Evolutionary conservation across 2,329 filamentous ascomycete genomes (phyloP), one percentile per base, ranked within the genome.

Genomic region (Penicillium carneum): DNA sequence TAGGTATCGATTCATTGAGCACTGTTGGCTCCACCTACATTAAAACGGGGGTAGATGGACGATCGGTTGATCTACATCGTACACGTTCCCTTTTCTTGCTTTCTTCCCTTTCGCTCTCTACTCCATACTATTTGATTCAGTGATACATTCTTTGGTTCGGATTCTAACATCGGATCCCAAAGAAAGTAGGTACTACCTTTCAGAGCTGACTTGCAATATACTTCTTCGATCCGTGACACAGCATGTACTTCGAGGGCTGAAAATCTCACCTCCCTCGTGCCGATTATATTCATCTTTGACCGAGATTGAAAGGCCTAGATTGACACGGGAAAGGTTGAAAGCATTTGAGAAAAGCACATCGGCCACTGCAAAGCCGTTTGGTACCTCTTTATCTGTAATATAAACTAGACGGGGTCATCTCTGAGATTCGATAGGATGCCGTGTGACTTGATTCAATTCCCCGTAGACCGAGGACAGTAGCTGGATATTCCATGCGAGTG

Each of bases 361-460:
- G 16, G 4, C 16, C 5, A 11, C 10, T 20, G 8, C 1, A 20
- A 18, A 47, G 6, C 14, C 41, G 7, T 14, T 11, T n/a, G 20
- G 31, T 11, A 29, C 11, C 18, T 1, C 18, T 36, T 55, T 26
- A 7, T 47, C 41, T 1, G 10, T 11, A 46, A 18, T 16, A 8
- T 34, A 9, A n/a, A n/a, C 16, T 20, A 29, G 23, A 36, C 14
- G 20, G 31, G 31, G 16, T 29, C 38, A 20, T 26, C n/a, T 29
- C 18, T 50, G 43, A 14, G 18, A 26, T 39, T 16, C 20, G 8
- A 51, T 57, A 42, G 48, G 12, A 47, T 16, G 18, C 33, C 9
- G 63, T 67, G 59, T 64, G 39, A 69, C 65, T 66, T 52, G 53
- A 62, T 59, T 45, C 55, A 39, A 57, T 43, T 41, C 43, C 31